These are phyloP conservation scores for Endoconidiophora polonica DNA, from an alignment of 2,329 filamentous ascomycete species.

Conservation along the genomic window DNA sequence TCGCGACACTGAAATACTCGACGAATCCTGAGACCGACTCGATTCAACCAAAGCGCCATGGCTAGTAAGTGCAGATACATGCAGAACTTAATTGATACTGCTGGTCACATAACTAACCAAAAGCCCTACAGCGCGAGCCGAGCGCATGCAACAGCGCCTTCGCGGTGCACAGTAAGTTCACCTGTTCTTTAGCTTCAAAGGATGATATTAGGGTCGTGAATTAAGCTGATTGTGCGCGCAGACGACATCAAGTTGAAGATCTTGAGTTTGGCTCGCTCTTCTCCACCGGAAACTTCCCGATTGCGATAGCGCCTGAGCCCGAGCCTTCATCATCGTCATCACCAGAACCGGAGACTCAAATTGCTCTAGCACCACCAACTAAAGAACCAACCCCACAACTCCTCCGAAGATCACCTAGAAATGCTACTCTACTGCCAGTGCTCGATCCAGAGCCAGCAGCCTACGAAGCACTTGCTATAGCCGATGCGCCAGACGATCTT, in stretches of 20 bases:
- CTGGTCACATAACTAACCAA: too few species aligned
- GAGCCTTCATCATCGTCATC: not conserved
- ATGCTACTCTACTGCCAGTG: not conserved
- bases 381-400: not conserved
- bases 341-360: not conserved
- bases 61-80: slow-evolving; percentile 4
- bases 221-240: slow-evolving; percentile 15
- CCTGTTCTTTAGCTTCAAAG: not conserved
- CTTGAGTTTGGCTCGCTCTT: slow-evolving; percentile 31
- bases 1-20: not conserved
- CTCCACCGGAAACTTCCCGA: slow-evolving; percentile 5
- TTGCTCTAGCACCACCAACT: not conserved
- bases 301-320: not conserved
- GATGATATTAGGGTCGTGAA: too few species aligned
- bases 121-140: slow-evolving; percentile 31
- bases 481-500: slow-evolving; percentile 1
- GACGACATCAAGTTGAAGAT: slow-evolving; percentile 37
- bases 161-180: slow-evolving; percentile 43
- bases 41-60: slow-evolving; percentile 4
- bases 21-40: not conserved
- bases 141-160: slow-evolving; percentile 47
- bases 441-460: not conserved
- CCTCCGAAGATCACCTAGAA: not conserved
- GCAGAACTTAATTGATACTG: not conserved
- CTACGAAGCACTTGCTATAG: not conserved